Base-by-base conservation (phyloP, 495 filamentous ascomycete genomes). In the Lindgomyces ingoldianus region DNA sequence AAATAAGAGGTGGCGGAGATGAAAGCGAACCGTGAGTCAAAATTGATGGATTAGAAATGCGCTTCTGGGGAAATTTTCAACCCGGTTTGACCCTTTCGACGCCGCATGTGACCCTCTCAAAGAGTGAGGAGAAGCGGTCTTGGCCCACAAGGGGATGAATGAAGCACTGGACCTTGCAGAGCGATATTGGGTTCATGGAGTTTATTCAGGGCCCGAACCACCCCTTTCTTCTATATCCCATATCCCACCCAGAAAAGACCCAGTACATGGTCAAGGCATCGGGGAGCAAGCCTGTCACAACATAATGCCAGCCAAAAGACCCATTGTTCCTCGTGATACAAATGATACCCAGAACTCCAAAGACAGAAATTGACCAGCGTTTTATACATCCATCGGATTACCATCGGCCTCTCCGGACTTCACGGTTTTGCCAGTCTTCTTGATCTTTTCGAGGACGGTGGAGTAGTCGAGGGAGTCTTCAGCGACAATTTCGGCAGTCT, bases 371-470 rank as follows among this genome's bases (percentile, higher is more conserved):
- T 44, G 19, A 14, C 24, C 62, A 18, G 16, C 4, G 25, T 4
- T 45, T 57, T 62, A 70, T 26, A 70, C 58, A 6, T 58, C 58
- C 63, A 27, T 50, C 36, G 47, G 25, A 19, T 62, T 36, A 18
- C 76, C 76, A 58, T 78, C 85, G 18, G 80, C 87, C 82, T 89
- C 84, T 21, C 85, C 90, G 22, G 78, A 83, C 65, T 86, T 91
- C 66, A 98, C 86, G 70, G 84, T 85, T 85, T 98, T 98, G 29
- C 92, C 93, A 1, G 94, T 97, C 84, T 97, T 98, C 83, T 87
- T 86, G 73, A 98, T 97, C 60, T 86, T 92, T 71, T 84, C 83
- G 53, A 96, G 83, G 46, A 98, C 91, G 24, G 85, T 90, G 54
- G 91, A 84, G 76, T 93, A 96, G 41, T 81, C 75, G 41, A 96